A percentile compares a stretch with the other conserved stretches of the same genome.
Evolutionary conservation across 768 basidiomycete species (phyloP).

Genomic region (Tylopilus felleus): DNA sequence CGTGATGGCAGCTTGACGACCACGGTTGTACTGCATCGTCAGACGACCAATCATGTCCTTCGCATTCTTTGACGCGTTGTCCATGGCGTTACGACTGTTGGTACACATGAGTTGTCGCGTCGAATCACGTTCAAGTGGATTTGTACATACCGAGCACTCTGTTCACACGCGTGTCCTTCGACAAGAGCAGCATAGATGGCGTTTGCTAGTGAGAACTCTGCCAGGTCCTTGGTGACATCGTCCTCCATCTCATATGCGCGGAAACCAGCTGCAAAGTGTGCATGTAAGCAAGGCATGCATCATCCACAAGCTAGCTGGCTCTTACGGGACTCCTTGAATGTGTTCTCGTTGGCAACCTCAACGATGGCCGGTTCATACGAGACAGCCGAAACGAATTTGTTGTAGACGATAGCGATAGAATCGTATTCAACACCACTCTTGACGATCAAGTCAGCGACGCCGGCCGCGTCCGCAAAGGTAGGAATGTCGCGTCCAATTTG

Average conservation of each 20-base stretch:
- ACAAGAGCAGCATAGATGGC: conserved; percentile 92
- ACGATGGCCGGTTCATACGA: conserved; percentile 79
- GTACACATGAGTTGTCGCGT: background rate
- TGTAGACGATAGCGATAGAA: conserved; percentile 75
- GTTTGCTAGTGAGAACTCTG: conserved; percentile 95
- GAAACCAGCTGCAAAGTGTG: conserved; percentile 64
- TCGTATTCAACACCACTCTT: conserved; percentile 86
- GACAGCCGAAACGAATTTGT: conserved; percentile 85
- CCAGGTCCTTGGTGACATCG: conserved; percentile 87
- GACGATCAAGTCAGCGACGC: conserved; percentile 89
- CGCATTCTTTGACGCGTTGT: conserved; percentile 99
- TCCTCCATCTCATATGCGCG: conserved; percentile 97
- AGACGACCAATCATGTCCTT: conserved; percentile 84
- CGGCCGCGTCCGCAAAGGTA: conserved; percentile 93
- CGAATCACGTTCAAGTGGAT: too few relatives aligned
- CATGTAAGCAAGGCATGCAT: background rate
- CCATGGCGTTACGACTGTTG: conserved; percentile 91
- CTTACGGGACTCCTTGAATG: conserved; percentile 78
- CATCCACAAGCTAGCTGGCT: background rate
- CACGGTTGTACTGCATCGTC: conserved; percentile 97
- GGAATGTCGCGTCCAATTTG: conserved; percentile 97
- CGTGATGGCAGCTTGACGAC: conserved; percentile 96
- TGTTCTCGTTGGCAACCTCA: conserved; percentile 78
- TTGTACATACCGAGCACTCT: conserved; percentile 70
- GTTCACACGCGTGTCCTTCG: conserved; percentile 95